Evolutionary conservation across 139 green algal genomes (phyloP).

Genomic region (Chlamydomonas eustigma): DNA sequence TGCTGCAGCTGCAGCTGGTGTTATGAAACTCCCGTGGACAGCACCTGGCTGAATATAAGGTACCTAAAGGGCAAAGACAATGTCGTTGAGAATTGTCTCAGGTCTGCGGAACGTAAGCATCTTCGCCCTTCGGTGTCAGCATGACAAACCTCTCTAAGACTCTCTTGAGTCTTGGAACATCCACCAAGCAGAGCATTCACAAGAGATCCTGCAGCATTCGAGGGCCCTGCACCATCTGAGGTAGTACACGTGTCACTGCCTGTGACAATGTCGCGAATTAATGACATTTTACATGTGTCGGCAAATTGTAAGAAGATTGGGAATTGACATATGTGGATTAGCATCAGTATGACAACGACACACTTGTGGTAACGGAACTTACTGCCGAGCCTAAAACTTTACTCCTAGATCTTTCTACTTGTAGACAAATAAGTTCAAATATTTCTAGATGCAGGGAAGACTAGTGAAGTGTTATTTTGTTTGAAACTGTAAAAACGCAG

Average conservation of each 20-base stretch:
- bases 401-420: too few species aligned
- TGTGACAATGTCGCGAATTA: conserved; percentile 71
- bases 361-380: too few species aligned
- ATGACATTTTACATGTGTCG: conserved; percentile 36
- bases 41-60: conserved; percentile 5
- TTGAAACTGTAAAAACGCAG: too few species aligned
- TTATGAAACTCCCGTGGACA: conserved; percentile 20
- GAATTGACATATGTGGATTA: too few species aligned
- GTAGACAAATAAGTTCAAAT: too few species aligned
- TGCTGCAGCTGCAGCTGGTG: conserved; percentile 23
- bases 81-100: not conserved
- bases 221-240: conserved; percentile 55
- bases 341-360: too few species aligned
- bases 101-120: not conserved
- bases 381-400: too few species aligned
- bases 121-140: not conserved
- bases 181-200: conserved; percentile 75
- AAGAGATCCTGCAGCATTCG: conserved; percentile 69
- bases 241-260: conserved; percentile 70
- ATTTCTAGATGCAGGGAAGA: too few species aligned
- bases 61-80: conserved; percentile 18
- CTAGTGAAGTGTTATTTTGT: too few species aligned
- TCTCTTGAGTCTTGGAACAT: conserved; percentile 66
- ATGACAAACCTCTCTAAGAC: conserved; percentile 50
- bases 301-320: too few species aligned